phyloP scores from a whole-genome alignment of 2,329 filamentous ascomycete genomes.

The Hypoxylon sp. region DNA sequence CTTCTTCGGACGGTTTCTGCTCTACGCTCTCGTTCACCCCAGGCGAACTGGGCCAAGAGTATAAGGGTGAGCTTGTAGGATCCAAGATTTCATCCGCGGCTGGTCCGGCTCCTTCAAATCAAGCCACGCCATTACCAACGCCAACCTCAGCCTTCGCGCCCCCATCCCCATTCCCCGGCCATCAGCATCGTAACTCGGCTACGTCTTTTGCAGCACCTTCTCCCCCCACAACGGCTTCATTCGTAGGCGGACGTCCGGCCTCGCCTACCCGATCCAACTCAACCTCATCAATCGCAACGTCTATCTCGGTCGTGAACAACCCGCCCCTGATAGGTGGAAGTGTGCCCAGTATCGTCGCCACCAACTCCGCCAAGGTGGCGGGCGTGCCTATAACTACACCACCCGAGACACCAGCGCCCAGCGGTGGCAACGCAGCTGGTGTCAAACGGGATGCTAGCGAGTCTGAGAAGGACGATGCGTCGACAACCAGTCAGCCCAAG shows the following conservation, averaged over 20 bases:
- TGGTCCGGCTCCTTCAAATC: constrained; percentile 58
- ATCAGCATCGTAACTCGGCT: constrained; percentile 65
- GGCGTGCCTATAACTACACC: constrained; percentile 84
- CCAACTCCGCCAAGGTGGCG: constrained; percentile 69
- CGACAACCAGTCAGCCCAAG: constrained; percentile 62
- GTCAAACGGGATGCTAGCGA: constrained; percentile 66
- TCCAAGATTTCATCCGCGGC: constrained; percentile 54
- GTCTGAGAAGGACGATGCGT: constrained; percentile 58
- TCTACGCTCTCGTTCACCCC: constrained; percentile 85
- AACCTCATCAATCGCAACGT: constrained; percentile 78
- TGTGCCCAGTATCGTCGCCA: constrained; percentile 77
- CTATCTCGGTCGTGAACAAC: constrained; percentile 73
- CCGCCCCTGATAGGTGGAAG: constrained; percentile 80
- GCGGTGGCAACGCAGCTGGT: constrained; percentile 57
- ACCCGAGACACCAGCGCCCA: constrained; percentile 81
- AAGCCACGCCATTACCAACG: constrained; percentile 75
- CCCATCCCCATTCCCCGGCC: constrained; percentile 64
- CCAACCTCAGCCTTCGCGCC: constrained; percentile 70
- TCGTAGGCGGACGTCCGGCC: constrained; percentile 70
- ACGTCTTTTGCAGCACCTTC: constrained; percentile 67
- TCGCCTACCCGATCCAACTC: constrained; percentile 89
- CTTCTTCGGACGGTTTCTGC: constrained; percentile 98
- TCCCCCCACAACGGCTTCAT: constrained; percentile 64
- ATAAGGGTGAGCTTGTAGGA: constrained; percentile 71
- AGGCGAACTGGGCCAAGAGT: constrained; percentile 84